phyloP scores from a whole-genome alignment of 108 stramenopile species.

The Schizochytrium sp. region DNA sequence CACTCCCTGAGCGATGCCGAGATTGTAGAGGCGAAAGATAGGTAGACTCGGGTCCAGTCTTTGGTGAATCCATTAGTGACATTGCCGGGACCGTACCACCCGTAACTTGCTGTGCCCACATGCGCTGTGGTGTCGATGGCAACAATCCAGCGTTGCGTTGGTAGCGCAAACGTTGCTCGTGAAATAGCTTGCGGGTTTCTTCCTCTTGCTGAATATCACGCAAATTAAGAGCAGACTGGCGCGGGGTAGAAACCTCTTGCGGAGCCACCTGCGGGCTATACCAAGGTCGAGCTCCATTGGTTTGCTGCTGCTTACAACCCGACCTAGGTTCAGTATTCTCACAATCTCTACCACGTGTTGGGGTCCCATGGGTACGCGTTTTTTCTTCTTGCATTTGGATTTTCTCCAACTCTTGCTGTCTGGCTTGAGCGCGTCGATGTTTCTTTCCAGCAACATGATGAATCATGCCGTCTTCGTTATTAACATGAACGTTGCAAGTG shows the following conservation, averaged over 20 bases:
- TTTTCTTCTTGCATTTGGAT: neutral
- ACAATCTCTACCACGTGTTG: neutral
- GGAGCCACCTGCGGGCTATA: constrained; percentile 3
- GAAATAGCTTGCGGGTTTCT: neutral
- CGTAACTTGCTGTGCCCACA: neutral
- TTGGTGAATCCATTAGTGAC: neutral
- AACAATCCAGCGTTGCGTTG: neutral
- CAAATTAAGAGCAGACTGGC: neutral
- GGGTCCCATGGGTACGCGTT: neutral
- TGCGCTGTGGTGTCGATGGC: constrained; percentile 17
- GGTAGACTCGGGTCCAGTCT: neutral
- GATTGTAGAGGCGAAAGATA: constrained; percentile 5
- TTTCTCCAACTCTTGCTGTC: neutral
- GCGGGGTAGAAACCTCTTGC: neutral
- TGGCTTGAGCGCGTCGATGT: constrained; percentile 12
- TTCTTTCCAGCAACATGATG: constrained; percentile 25
- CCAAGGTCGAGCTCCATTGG: neutral
- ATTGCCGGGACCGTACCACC: neutral
- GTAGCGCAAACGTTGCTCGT: constrained; percentile 5
- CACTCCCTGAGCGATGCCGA: neutral
- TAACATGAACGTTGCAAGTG: constrained; percentile 14
- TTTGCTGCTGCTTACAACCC: neutral
- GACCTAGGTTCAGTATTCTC: neutral
- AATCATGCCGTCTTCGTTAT: constrained; percentile 16
- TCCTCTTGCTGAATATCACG: constrained; percentile 31